Conservation (phyloP, 2,329 filamentous ascomycete species). For the Juglanconis oblonga region DNA sequence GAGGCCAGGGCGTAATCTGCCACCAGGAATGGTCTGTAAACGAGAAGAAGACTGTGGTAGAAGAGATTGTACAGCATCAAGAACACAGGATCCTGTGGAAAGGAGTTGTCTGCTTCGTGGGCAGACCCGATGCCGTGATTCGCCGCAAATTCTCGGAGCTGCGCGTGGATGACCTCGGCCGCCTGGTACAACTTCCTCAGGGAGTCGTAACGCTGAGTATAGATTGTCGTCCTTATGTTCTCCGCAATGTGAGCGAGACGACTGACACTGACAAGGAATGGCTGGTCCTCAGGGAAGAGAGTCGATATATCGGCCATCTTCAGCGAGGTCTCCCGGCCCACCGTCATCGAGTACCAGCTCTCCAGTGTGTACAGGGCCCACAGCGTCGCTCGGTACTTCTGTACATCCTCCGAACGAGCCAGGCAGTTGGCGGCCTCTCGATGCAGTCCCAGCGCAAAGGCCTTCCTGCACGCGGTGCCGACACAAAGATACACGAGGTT, state of each 20-base stretch:
- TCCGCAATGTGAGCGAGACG: constrained; percentile 23
- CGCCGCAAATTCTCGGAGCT: constrained; percentile 24
- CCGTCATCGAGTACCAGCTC: constrained; percentile 22
- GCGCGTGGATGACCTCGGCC: constrained; percentile 23
- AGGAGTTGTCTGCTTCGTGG: not conserved
- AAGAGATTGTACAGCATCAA: constrained; percentile 21
- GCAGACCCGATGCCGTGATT: constrained; percentile 20
- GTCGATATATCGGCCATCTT: constrained; percentile 24
- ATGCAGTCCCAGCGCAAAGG: constrained; percentile 28
- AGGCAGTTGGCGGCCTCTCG: constrained; percentile 22
- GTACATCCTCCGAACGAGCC: constrained; percentile 19
- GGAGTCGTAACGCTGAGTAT: constrained; percentile 25
- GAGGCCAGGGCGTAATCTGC: constrained; percentile 22
- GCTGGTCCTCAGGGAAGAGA: constrained; percentile 21
- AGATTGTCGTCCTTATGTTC: constrained; percentile 21
- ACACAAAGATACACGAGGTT: constrained; percentile 28
- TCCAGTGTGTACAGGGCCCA: constrained; percentile 30
- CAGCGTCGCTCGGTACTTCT: constrained; percentile 25
- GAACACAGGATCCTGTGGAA: constrained; percentile 8
- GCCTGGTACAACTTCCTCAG: constrained; percentile 24
- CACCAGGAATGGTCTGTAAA: constrained; percentile 25
- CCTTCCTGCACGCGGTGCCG: constrained; percentile 26
- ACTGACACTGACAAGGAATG: constrained; percentile 21
- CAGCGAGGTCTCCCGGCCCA: constrained; percentile 22
- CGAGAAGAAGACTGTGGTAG: constrained; percentile 22